Evolutionary conservation across 2,329 filamentous ascomycete genomes (phyloP), one percentile per base, ranked within the genome.

Genomic region (Leptographium galeiforme): DNA sequence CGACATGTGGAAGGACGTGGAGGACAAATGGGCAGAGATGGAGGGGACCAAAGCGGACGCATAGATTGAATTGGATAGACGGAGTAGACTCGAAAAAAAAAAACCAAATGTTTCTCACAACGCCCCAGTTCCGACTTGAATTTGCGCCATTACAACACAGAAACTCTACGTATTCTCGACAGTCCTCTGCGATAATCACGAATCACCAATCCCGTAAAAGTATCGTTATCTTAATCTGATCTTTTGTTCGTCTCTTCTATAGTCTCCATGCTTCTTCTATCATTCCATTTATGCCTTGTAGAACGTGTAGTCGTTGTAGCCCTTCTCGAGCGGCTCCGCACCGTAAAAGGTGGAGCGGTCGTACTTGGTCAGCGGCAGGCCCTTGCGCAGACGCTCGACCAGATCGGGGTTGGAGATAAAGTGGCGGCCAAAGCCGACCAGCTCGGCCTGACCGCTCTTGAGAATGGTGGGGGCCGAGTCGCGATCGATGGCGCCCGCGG

Each of bases 381-480:
- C 65, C 41, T 70, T 59, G 54, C 64, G 58, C 13, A 74, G 51
- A 36, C 68, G 63, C 56, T 68, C 71, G 1, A 66, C 62, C 52
- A 75, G 56, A 52, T 74, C 72, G 0, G 72, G 72, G 54, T 72
- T 75, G 14, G 71, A 60, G 13, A 70, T 71, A 53, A 67, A 75
- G 4, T 65, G 63, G 30, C 72, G 60, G 7, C 72, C 72, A 61
- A 74, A 69, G 0, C 60, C 67, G 40, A 73, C 54, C 3, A 62
- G 49, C 16, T 66, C 58, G 8, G 63, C 48, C 45, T 57, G 58
- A 34, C 60, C 57, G 1, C 2, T 56, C 16, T 59, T 58, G 34
- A 61, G 54, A n/a, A 62, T 53, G 14, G 65, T 62, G 16, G 61
- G 59, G 19, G 65, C 52, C 30, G 53, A 53, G 52, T 63, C 57